Evolutionary conservation across 306 rosid species (phyloP), one percentile per base, ranked within the genome.

Genomic region (Rosa lucieae): DNA sequence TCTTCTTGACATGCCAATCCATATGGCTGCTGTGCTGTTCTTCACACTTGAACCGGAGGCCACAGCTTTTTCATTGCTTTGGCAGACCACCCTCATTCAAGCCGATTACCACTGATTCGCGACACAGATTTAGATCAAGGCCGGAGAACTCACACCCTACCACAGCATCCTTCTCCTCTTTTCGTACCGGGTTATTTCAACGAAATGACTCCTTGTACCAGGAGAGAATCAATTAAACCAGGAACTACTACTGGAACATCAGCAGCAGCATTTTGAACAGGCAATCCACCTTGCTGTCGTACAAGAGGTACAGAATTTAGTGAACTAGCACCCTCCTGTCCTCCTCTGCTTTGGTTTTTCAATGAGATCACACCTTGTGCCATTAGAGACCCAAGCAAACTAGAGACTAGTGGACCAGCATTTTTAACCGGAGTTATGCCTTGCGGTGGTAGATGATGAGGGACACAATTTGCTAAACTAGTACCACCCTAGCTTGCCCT

Each of bases 351-450:
- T 52, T 52, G 58, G 66, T 85, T 88, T 63, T 78, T 67, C 88
- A 90, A 83, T 7, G 98, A 88, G 88, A 92, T 89, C 76, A 94
- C 82, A 46, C 98, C 98, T 87, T 90, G 93, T 77, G 96, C 87
- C 97, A 92, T 85, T 12, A 92, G 97, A 76, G 97, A 84, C 85
- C 48, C 82, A 61, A 90, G 82, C 78, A 94, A 87, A 73, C 85
- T 84, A 85, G 92, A 42, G 67, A 79, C 76, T 79, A 84, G 84
- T 7, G 85, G 81, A 79, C 82, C 78, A 61, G 87, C 80, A 81
- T 75, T 90, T 51, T 85, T 87, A 56, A 80, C 56, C 35, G 85
- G 80, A 75, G 80, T 82, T 43, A 78, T 23, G 74, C 84, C 74
- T 78, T 87, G 98, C 49, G 86, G 89, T 52, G 90, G 93, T 62